Base-by-base conservation (phyloP, 208 protist genomes). In the Leishmania tarentolae region DNA sequence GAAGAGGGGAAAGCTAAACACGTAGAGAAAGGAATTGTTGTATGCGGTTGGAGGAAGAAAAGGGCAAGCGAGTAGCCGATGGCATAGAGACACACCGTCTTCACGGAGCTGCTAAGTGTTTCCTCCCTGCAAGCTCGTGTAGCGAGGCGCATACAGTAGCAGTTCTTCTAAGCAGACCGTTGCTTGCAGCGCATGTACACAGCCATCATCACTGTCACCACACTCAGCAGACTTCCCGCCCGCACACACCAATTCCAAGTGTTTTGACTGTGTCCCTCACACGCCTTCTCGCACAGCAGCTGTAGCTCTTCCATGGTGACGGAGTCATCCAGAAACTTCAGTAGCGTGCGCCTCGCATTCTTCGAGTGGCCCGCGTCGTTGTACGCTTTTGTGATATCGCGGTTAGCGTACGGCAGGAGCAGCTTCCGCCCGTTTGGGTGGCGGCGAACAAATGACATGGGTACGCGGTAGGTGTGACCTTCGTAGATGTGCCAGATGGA, bases 301-400 rank as follows among this genome's bases (percentile, higher is more conserved):
- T 83, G 61, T 28, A 83, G 5, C 31, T 83, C 80, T 31, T 78
- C 74, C 28, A 68, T 68, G 7, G 74, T 73, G 6, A 68, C 5
- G 4, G 75, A 78, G 28, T 63, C 75, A 65, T 78, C 75, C 37
- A 78, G 44, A 19, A 78, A 78, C 35, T 46, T 57, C 37, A 50
- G 57, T 21, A 78, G 56, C 13, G 59, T 78, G 35, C 59, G 75
- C 63, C 50, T 68, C 31, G 85, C 73, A 35, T 75, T 75, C 50
- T 72, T 76, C 35, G 85, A 80, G 75, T 83, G 84, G 24, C 72
- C 76, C 2, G 77, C 76, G 24, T 76, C 76, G 47, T 78, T 35
- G 72, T 77, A 84, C n/a, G 86, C 82, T 6, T 59, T 28, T 6
- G 86, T 89, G 19, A 89, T 89, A 47, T 86, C 83, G 19, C 68